These are phyloP conservation scores for Isatis lusitanica DNA, from an alignment of 441 rosid genomes.

Conservation along the genomic window DNA sequence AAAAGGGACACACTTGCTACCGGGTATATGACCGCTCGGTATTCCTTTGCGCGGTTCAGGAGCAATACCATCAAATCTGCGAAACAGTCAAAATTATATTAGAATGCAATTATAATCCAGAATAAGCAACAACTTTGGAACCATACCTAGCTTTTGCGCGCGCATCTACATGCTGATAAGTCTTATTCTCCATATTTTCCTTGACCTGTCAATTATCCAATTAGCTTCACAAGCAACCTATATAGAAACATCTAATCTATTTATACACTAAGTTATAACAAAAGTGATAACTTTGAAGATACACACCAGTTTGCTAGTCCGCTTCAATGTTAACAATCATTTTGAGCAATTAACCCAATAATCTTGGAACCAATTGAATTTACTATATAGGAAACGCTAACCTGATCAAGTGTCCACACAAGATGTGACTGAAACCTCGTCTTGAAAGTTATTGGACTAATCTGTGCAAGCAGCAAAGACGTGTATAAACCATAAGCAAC, in stretches of 20 bases:
- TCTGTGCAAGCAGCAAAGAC: slow-evolving; percentile 48
- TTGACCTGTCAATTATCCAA: slow-evolving; percentile 51
- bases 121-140: neutral
- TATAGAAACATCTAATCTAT: neutral
- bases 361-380: neutral
- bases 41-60: slow-evolving; percentile 88
- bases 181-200: slow-evolving; percentile 63
- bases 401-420: slow-evolving; percentile 92
- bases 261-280: neutral
- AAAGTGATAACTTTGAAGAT: neutral
- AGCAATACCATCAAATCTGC: slow-evolving; percentile 84
- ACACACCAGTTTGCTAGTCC: neutral
- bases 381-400: slow-evolving; percentile 22
- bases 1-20: slow-evolving; percentile 90
- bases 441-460: slow-evolving; percentile 73
- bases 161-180: slow-evolving; percentile 81
- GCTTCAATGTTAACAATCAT: neutral
- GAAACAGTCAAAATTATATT: slow-evolving; percentile 17
- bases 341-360: neutral
- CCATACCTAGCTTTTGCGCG: slow-evolving; percentile 69
- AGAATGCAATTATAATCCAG: neutral
- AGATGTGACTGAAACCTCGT: slow-evolving; percentile 85
- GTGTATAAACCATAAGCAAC: neutral
- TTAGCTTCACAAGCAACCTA: neutral
- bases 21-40: slow-evolving; percentile 89